These are phyloP conservation scores for Tilletiaria anomala DNA, from an alignment of 1,284 basidiomycete genomes.

Conservation along the genomic window DNA sequence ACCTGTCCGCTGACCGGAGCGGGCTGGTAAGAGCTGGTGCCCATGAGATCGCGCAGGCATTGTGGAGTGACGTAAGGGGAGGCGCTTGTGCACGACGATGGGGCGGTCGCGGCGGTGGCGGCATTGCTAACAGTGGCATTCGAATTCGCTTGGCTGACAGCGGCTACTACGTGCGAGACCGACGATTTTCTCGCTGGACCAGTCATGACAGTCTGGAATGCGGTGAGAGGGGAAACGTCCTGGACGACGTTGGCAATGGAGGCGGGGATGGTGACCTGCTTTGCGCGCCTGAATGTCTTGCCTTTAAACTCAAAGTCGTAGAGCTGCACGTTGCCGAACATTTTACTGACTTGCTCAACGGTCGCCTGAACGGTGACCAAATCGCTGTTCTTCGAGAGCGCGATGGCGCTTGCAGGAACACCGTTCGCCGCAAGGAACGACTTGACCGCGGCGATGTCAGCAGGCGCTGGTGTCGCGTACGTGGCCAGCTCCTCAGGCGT, in stretches of 20 bases:
- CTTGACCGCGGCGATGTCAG: constrained; percentile 3
- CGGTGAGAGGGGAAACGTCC: constrained; percentile 3
- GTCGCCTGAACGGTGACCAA: constrained; percentile 5
- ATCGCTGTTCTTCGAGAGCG: background rate
- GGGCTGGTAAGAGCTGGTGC: too few species aligned
- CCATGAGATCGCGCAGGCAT: too few species aligned
- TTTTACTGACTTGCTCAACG: constrained; percentile 2
- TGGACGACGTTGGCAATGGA: constrained; percentile 1
- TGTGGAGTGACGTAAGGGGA: too few species aligned
- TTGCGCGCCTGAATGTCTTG: background rate
- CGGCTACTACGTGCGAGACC: too few species aligned
- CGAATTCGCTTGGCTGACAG: too few species aligned
- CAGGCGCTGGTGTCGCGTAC: constrained; percentile 4
- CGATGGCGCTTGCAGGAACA: constrained; percentile 1
- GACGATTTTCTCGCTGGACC: too few species aligned
- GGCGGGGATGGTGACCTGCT: constrained; percentile 3
- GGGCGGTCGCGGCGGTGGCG: too few species aligned
- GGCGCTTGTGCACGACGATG: too few species aligned
- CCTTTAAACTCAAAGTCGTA: background rate
- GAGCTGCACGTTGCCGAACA: constrained; percentile 6
- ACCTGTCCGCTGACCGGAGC: background rate
- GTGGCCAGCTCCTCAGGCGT: constrained; percentile 4
- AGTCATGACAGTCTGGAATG: background rate
- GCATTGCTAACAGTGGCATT: too few species aligned
- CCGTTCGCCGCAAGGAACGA: constrained; percentile 4